phyloP scores from a whole-genome alignment of 345 rosid species.

The Eucalyptus grandis region DNA sequence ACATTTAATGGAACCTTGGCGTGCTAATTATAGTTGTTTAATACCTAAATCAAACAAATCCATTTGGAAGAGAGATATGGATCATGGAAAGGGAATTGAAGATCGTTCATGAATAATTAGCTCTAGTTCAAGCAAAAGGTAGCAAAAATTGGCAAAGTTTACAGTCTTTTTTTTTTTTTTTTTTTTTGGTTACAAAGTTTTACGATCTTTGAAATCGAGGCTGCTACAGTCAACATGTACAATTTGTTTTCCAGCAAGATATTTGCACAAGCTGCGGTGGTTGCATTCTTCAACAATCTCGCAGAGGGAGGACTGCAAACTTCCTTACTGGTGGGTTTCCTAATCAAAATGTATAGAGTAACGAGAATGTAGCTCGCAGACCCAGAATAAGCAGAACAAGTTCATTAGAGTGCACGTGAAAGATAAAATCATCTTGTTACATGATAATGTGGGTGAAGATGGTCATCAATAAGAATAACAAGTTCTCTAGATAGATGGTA shows the following conservation, averaged over 20 bases:
- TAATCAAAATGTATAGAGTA: neutral
- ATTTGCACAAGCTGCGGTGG: slow-evolving; percentile 58
- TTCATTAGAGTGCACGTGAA: neutral
- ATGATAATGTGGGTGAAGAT: neutral
- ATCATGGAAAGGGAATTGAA: neutral
- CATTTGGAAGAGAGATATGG: neutral
- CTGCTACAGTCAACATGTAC: neutral
- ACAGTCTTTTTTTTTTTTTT: neutral
- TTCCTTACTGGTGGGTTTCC: slow-evolving; percentile 35
- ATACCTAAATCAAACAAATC: neutral
- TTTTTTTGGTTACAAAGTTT: neutral
- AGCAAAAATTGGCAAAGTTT: neutral
- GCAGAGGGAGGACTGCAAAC: slow-evolving; percentile 56
- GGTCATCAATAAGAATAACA: neutral
- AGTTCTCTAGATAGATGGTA: neutral
- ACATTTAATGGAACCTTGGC: neutral
- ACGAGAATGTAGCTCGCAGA: neutral
- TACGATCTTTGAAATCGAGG: neutral
- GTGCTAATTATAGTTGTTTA: neutral
- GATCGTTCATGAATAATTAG: neutral
- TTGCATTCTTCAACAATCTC: slow-evolving; percentile 68
- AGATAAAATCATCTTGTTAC: neutral
- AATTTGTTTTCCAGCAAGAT: slow-evolving; percentile 30
- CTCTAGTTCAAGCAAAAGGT: neutral
- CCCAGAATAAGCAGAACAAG: neutral